phyloP scores from a whole-genome alignment of 225 moss, liverwort and hornwort species.

The Straminergon stramineum region DNA sequence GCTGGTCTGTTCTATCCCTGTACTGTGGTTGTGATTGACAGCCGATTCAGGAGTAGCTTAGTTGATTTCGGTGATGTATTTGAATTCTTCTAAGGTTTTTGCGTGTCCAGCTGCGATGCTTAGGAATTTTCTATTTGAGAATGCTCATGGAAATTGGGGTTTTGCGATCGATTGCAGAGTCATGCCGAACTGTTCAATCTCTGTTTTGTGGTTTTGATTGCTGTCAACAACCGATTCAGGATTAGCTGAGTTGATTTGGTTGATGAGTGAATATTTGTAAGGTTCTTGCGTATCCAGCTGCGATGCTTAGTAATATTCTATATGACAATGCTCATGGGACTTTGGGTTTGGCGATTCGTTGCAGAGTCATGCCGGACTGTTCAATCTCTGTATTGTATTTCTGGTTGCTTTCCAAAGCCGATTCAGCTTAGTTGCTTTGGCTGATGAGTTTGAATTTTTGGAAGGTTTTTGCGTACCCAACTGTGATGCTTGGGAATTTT shows the following conservation, averaged over 20 bases:
- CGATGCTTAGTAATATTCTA: no score
- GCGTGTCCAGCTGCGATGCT: not conserved
- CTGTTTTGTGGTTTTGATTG: not conserved
- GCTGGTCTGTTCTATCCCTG: not conserved
- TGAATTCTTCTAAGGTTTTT: not conserved
- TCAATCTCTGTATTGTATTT: not conserved
- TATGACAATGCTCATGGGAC: not conserved
- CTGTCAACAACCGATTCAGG: not conserved
- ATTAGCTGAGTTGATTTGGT: not conserved
- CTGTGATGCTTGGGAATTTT: no score
- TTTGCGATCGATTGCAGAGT: not conserved
- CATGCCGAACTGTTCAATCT: not conserved
- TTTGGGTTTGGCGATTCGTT: not conserved
- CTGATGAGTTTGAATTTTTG: not conserved
- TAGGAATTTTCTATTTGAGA: not conserved
- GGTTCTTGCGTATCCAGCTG: not conserved
- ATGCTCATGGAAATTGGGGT: not conserved
- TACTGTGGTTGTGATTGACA: not conserved
- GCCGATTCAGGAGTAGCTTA: not conserved
- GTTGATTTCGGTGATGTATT: not conserved
- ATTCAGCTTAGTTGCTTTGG: not conserved
- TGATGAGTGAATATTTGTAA: not conserved
- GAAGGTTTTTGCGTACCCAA: not conserved
- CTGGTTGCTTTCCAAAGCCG: constrained; percentile 64
- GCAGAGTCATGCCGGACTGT: not conserved